Evolutionary conservation across 2,329 filamentous ascomycete species (phyloP), one percentile per base, ranked within the genome.

Genomic region (Botrytis sinoallii): DNA sequence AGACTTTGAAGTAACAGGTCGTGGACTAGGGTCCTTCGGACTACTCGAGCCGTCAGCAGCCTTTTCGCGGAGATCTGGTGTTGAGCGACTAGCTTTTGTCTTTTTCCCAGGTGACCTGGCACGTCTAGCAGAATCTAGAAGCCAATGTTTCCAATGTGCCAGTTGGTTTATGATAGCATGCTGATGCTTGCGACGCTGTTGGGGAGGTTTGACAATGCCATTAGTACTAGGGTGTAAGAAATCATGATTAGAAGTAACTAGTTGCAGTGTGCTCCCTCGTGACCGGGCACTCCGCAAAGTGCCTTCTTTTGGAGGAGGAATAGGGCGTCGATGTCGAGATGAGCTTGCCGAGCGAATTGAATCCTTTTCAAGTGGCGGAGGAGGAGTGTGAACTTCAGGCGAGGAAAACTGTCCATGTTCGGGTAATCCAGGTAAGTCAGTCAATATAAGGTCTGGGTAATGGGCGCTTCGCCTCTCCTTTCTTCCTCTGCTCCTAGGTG

Each of bases 231-330:
- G 82, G 65, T 85, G 84, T 25, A 90, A 83, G 12, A 92, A 82
- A 76, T 92, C 89, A 35, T 89, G 87, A 77, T 91, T 91, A 57
- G 85, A 88, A 22, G 89, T 90, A 16, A 97, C 94, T 7, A 97
- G 88, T 80, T 97, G 94, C 46, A 98, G 87, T 76, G 94, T 96
- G 77, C 94, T 97, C 61, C 93, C 92, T 75, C 93, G 87, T 77
- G 93, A 92, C 78, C 92, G 87, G 74, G 92, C 90, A 76, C 90
- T 90, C 77, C 90, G 86, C 73, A 91, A 82, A 18, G 89, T 83
- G 22, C 90, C 89, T 81, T 98, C 95, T 81, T 98, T 98, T 2
- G 95, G 94, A 60, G 95, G 95, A 16, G 92, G 93, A 59, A 93
- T 86, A 9, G 95, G 89, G 55, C 88, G 91, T 66, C 93, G 90